Base-by-base conservation (phyloP, 2,329 filamentous ascomycete genomes). In the Botrytis fragariae region DNA sequence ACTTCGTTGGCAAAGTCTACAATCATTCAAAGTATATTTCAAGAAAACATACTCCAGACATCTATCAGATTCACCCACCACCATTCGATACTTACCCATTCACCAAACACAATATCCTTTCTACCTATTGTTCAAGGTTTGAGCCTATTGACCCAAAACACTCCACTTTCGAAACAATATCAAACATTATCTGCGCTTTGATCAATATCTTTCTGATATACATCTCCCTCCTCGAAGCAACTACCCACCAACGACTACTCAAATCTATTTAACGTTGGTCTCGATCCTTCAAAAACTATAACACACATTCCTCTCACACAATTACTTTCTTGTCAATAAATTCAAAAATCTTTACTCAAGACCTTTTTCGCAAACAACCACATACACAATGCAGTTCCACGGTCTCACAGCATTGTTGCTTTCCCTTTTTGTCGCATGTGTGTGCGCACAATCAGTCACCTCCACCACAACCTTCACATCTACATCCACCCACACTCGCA, bases 1-100 rank as follows among this genome's bases (percentile, higher is more conserved):
- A 68, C 70, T 72, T 72, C 70, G 70, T 72, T 72, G 70, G 70
- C 70, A 72, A 72, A 72, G 70, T 72, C 62, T 67, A 67, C 39
- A 68, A 32, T 35, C 39, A 48, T 59, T 39, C 37, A 65, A 65
- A 51, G 39, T 42, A 69, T 32, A 54, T 39, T 32, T 25, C 45
- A 42, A 54, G 44, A 39, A 54, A 39, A 25, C 32, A 69, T n/a
- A 35, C 32, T 37, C 60, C 14, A 39, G 22, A 37, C 60, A 37
- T 29, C 7, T 32, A 35, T n/a, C 18, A 67, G 4, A 59, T 57
- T 60, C 61, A 44, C 48, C 44, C n/a, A 44, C 61, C 22, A 42
- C 51, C 57, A n/a, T 45, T 62, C 69, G 42, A 61, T 37, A 45
- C 12, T 12, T 25, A 25, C 22, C 29, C 5, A 62, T 71, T 71